phyloP scores from a whole-genome alignment of 2,329 filamentous ascomycete genomes.

The Arthrobotrys pseudoclavata region DNA sequence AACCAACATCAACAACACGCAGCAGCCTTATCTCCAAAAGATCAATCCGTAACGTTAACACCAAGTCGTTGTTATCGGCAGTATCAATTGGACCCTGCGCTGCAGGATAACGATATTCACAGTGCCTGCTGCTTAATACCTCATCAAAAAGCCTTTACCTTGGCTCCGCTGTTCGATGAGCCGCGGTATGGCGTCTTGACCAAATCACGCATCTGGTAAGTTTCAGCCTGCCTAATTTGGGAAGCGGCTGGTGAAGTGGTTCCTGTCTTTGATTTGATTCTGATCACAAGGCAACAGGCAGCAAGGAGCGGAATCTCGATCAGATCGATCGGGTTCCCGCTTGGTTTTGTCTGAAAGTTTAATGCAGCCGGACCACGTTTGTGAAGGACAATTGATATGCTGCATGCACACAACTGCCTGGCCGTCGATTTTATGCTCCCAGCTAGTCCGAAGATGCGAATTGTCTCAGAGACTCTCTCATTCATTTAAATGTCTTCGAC shows the following conservation, averaged over 20 bases:
- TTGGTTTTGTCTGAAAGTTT: slow-evolving; percentile 14
- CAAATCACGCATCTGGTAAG: slow-evolving; percentile 35
- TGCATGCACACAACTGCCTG: slow-evolving; percentile 1
- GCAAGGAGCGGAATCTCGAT: slow-evolving; percentile 38
- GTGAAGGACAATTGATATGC: not conserved
- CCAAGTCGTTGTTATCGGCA: not conserved
- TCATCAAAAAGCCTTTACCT: slow-evolving; percentile 5
- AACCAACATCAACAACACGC: slow-evolving; percentile 20
- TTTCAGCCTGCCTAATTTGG: slow-evolving; percentile 56
- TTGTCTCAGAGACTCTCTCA: slow-evolving; percentile 48
- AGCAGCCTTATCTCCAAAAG: slow-evolving; percentile 16
- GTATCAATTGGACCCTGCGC: not conserved
- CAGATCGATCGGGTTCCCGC: slow-evolving; percentile 35
- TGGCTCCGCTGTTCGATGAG: slow-evolving; percentile 32
- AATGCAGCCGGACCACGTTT: slow-evolving; percentile 22
- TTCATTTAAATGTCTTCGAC: slow-evolving; percentile 20
- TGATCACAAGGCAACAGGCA: slow-evolving; percentile 47
- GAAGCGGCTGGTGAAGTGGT: slow-evolving; percentile 32
- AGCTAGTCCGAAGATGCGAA: slow-evolving; percentile 19
- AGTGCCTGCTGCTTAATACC: slow-evolving; percentile 17
- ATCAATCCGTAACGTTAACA: not conserved
- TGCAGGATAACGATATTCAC: slow-evolving; percentile 8
- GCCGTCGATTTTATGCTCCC: not conserved
- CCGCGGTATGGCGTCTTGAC: slow-evolving; percentile 36
- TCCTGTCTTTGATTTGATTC: slow-evolving; percentile 43